phyloP scores from a whole-genome alignment of 2,329 filamentous ascomycete genomes.

The Aspergillus clavatus region DNA sequence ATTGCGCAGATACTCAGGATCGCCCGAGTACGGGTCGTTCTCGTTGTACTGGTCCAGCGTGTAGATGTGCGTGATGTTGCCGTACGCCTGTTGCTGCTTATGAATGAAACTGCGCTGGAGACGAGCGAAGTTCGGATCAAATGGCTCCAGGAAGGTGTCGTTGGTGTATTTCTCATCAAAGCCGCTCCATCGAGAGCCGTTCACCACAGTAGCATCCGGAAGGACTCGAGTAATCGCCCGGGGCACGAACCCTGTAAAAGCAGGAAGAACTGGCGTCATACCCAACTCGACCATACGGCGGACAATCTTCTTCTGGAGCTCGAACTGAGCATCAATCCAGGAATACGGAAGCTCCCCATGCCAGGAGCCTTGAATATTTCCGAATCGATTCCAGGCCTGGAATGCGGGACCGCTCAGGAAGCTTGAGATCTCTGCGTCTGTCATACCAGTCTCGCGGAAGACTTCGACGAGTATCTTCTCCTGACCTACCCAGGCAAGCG shows the following conservation, averaged over 20 bases:
- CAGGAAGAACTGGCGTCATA: constrained; percentile 50
- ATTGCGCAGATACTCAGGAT: constrained; percentile 41
- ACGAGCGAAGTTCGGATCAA: background rate
- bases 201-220: constrained; percentile 43
- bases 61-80: constrained; percentile 47
- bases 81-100: constrained; percentile 46
- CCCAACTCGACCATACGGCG: constrained; percentile 49
- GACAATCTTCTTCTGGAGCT: constrained; percentile 47
- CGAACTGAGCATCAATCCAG: constrained; percentile 48
- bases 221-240: constrained; percentile 37
- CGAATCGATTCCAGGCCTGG: constrained; percentile 52
- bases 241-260: constrained; percentile 50
- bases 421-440: constrained; percentile 40
- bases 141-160: background rate
- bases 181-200: constrained; percentile 30
- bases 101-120: constrained; percentile 37
- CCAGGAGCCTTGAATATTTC: constrained; percentile 52
- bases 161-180: background rate
- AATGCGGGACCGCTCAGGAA: constrained; percentile 51
- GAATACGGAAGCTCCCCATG: constrained; percentile 39
- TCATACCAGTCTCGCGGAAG: constrained; percentile 45
- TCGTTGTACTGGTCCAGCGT: constrained; percentile 54
- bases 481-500: constrained; percentile 49
- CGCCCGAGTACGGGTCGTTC: constrained; percentile 45
- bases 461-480: constrained; percentile 49